These are phyloP conservation scores for Hypocrella siamensis DNA, from an alignment of 2,329 filamentous ascomycete species.

Conservation along the genomic window DNA sequence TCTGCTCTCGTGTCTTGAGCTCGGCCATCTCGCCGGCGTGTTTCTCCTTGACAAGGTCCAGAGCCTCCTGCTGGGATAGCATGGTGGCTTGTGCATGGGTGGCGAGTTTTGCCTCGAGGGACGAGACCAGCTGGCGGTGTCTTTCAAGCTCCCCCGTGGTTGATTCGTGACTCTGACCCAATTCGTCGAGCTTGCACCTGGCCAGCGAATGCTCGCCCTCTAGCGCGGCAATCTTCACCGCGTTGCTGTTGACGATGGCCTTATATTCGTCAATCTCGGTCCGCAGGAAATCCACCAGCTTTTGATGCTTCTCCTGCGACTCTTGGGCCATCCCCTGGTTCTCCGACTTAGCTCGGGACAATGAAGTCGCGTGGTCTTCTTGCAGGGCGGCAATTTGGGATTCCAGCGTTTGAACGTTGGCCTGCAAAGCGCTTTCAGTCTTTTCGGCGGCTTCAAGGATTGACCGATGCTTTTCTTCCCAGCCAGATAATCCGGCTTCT, in stretches of 20 bases:
- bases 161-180: conserved; percentile 42
- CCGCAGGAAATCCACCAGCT: conserved; percentile 46
- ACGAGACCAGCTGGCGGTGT: conserved; percentile 31
- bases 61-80: conserved; percentile 32
- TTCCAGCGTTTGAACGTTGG: conserved; percentile 62
- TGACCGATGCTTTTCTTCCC: conserved; percentile 61
- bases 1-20: conserved; percentile 31
- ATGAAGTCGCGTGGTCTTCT: conserved; percentile 29
- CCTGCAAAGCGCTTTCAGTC: conserved; percentile 57
- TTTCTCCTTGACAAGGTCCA: conserved; percentile 31
- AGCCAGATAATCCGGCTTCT: conserved; percentile 54
- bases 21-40: conserved; percentile 35
- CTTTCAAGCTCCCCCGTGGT: conserved; percentile 26
- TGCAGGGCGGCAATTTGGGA: conserved; percentile 36
- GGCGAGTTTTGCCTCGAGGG: conserved; percentile 42
- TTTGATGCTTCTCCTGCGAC: conserved; percentile 37
- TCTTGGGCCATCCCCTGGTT: conserved; percentile 27
- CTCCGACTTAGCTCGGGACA: conserved; percentile 21
- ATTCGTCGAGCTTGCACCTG: conserved; percentile 51
- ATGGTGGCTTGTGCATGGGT: conserved; percentile 44
- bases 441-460: conserved; percentile 55
- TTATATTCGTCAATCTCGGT: conserved; percentile 72
- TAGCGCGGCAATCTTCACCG: conserved; percentile 53
- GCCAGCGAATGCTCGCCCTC: conserved; percentile 56
- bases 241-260: conserved; percentile 51